A percentile compares a stretch with the other conserved stretches of the same genome.
These are phyloP conservation scores for Phytopythium mirpurense DNA, from an alignment of 352 stramenopile species.

Conservation along the genomic window DNA sequence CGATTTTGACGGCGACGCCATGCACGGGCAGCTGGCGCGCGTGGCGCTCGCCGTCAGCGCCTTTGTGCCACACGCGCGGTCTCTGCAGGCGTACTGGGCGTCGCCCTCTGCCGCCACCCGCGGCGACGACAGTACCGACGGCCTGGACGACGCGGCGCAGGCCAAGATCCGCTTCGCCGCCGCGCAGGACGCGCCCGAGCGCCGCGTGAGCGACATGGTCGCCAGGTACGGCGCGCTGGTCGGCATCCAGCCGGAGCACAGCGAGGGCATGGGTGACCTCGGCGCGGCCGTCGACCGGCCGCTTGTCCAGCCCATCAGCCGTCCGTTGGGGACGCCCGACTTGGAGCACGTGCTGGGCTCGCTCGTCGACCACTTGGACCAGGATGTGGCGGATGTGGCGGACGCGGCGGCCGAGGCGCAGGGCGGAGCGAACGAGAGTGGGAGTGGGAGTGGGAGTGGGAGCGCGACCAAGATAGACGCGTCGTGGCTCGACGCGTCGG, in stretches of 20 bases:
- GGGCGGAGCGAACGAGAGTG: too few species aligned
- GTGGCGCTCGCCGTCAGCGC: conserved; percentile 26
- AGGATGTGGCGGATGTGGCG: conserved; percentile 11
- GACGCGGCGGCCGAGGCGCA: conserved; percentile 2
- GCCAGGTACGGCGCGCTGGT: conserved; percentile 17
- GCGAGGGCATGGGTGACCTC: too few species aligned
- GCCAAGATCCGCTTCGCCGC: conserved; percentile 19
- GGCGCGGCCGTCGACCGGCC: background rate
- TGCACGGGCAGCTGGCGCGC: conserved; percentile 24
- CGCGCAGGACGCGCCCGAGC: conserved; percentile 3
- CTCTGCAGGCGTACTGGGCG: conserved; percentile 23
- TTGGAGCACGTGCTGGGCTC: background rate
- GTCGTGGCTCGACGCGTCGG: conserved; percentile 29
- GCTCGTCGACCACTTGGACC: conserved; percentile 12
- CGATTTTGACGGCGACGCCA: conserved; percentile 28
- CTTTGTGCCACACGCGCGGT: conserved; percentile 23
- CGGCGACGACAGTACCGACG: background rate
- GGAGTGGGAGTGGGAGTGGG: too few species aligned
- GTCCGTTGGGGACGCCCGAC: background rate
- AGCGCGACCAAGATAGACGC: conserved; percentile 15
- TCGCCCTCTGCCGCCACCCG: background rate
- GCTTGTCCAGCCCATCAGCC: background rate
- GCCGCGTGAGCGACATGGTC: conserved; percentile 7
- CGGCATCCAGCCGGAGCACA: conserved; percentile 3
- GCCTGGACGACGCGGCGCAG: conserved; percentile 10